Base-by-base conservation (phyloP, 1,284 basidiomycete species). In the Butyriboletus appendiculatus region DNA sequence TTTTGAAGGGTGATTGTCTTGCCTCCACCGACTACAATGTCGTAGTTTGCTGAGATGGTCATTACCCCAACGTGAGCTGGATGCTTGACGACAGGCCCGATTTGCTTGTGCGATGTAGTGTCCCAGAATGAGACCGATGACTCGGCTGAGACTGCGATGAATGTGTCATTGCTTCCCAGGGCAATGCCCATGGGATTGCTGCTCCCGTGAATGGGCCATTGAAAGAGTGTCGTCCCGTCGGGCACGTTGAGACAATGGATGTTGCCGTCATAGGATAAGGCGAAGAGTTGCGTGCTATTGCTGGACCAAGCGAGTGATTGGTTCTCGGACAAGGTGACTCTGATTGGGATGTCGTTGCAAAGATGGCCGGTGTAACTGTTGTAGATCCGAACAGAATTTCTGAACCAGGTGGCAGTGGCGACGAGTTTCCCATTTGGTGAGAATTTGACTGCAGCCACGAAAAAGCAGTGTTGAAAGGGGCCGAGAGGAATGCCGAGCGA, bases 401-500 rank as follows among this genome's bases (percentile, higher is more conserved):
- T 12, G n/a, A 2, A 15, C 16, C 56, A 58, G 4, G 43, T 58
- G 15, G 59, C 57, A 12, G 55, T 57, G 5, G 57, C 57, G 10
- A 58, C 28, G 10, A 39, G 28, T 16, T 20, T 39, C 5, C 57
- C 55, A 11, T 59, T 39, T 1, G 11, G 24, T 2, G 59, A 60
- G 39, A 39, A 59, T 11, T 61, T 60, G 41, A 60, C 45, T 24
- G 24, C 33, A 5, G 48, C 48, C 16, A 59, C n/a, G 8, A 28
- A 5, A 16, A 16, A 5, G n/a, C 1, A 2, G 3, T 30, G 30
- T 30, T 30, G 30, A 10, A 2, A 4, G 9, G 30, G 30, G 3
- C 3, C 30, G 30, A 30, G 11, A n/a, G n/a, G n/a, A n/a, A n/a
- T n/a, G n/a, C n/a, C n/a, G n/a, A n/a, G n/a, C n/a, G n/a, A n/a